phyloP scores from a whole-genome alignment of 2,329 filamentous ascomycete genomes.

The Paraphaeosphaeria minitans region DNA sequence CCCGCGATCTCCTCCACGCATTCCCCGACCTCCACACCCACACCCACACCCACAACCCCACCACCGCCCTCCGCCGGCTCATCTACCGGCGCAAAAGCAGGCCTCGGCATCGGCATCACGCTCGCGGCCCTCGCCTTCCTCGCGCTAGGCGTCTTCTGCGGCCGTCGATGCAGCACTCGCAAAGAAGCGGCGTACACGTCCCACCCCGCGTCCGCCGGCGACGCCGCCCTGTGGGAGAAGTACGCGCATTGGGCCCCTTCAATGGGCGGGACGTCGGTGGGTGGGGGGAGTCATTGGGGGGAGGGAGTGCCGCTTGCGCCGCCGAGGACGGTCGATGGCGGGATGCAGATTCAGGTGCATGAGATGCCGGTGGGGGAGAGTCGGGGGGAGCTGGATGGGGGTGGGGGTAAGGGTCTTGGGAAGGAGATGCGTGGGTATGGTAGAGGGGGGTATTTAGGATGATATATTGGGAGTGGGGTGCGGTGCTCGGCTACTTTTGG shows the following conservation, averaged over 20 bases:
- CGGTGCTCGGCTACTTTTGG: background rate
- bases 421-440: background rate
- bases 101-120: slow-evolving; percentile 10
- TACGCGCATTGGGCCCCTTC: background rate
- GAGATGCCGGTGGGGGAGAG: slow-evolving; percentile 1
- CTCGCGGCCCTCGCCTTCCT: slow-evolving; percentile 5
- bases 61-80: background rate
- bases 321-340: background rate
- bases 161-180: background rate
- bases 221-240: background rate
- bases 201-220: background rate
- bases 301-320: background rate
- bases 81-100: slow-evolving; percentile 10
- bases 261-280: background rate
- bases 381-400: background rate
- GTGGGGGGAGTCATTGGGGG: background rate
- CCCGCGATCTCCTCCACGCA: background rate
- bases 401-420: background rate
- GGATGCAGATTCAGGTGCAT: background rate
- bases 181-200: background rate
- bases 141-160: background rate
- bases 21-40: background rate
- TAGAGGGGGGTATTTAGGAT: no score
- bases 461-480: background rate
- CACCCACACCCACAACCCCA: background rate